Base-by-base conservation (phyloP, 2,329 filamentous ascomycete species). In the Pseudopithomyces maydicus region DNA sequence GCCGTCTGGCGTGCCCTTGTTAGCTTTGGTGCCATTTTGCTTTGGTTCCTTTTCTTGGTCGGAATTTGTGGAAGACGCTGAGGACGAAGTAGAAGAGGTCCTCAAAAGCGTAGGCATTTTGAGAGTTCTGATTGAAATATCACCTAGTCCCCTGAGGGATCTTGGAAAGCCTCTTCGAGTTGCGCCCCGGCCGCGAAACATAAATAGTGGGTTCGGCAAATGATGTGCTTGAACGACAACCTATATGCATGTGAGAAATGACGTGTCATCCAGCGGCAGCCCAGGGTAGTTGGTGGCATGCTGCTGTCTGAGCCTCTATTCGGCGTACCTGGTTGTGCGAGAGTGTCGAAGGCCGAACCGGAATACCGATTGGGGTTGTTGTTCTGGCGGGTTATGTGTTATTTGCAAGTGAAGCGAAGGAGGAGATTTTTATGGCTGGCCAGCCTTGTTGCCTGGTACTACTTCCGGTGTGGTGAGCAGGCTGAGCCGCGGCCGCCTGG, bases 1-100 rank as follows among this genome's bases (percentile, higher is more conserved):
- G 12, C 66, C 62, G 7, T 39, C 36, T 4, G 57, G 54, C 5
- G 55, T 50, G 52, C 52, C 55, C 33, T 62, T 57, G n/a, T 42
- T 47, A 38, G 14, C 26, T 5, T 29, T 29, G 5, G 26, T 29
- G 26, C 23, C 5, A 20, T 15, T 7, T 57, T 59, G 12, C 26
- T 29, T 29, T 5, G 26, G 26, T 29, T 4, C 8, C 8, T 29
- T 4, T 29, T 29, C 26, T 8, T 29, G 4, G 4, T 29, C 26
- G 26, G 8, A 29, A 29, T 8, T 29, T 4, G 26, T 5, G 26
- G 35, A 41, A 15, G 35, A 20, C 6, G 39, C 20, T 4, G 35
- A 19, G 20, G 49, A 45, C 5, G 49, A 52, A n/a, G 7, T 12
- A 22, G 47, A 50, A 8, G 20, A 5, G 5, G 4, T 29, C 26